These are phyloP conservation scores for Brassica napus DNA, from an alignment of 345 rosid species.

Conservation along the genomic window DNA sequence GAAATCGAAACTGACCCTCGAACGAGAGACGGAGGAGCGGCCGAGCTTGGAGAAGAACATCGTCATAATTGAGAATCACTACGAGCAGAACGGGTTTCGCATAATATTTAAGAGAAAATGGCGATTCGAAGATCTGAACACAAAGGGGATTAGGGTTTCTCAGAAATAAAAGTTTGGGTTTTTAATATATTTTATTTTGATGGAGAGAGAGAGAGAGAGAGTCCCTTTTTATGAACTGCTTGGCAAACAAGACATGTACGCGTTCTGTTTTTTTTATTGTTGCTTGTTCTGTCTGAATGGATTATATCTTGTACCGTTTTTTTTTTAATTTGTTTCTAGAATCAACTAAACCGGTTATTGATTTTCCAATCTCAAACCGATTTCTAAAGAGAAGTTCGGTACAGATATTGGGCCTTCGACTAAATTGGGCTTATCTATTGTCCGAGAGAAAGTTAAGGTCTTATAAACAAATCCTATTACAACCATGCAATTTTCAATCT, in stretches of 20 bases:
- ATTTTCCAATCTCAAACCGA: background rate
- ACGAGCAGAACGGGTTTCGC: constrained; percentile 16
- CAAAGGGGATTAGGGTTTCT: background rate
- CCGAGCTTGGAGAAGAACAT: constrained; percentile 40
- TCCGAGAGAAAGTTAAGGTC: background rate
- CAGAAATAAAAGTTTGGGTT: background rate
- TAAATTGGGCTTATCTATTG: background rate
- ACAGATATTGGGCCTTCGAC: background rate
- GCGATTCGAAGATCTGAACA: constrained; percentile 14
- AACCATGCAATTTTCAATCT: background rate
- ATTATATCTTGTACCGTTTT: background rate
- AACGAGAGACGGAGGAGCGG: constrained; percentile 39
- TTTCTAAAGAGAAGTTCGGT: background rate
- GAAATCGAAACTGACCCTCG: constrained; percentile 25
- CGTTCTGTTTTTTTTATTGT: background rate
- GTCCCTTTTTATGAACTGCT: background rate
- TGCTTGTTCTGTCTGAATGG: background rate
- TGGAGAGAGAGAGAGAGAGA: background rate
- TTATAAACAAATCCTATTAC: background rate
- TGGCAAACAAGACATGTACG: constrained; percentile 1
- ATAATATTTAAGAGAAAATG: constrained; percentile 14
- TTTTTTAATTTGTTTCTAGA: background rate
- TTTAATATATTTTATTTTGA: background rate
- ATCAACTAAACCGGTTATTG: background rate
- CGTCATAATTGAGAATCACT: background rate